Percentiles rank a stretch among this genome's conserved stretches.
Conservation (phyloP, 176 grass and related monocot species). For the Rhynchospora breviuscula region DNA sequence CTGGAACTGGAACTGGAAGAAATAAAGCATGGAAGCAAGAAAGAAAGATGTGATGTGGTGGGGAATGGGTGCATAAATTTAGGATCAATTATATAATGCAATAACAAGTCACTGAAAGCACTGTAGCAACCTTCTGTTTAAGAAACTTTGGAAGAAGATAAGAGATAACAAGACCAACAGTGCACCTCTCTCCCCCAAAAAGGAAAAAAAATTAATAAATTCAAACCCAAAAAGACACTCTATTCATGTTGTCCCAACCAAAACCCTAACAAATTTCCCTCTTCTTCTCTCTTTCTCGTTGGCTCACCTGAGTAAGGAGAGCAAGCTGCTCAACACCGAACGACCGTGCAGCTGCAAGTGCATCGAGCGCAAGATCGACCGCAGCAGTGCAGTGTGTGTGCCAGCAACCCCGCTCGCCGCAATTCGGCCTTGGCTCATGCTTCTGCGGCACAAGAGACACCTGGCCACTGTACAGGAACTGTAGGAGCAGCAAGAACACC, state of each 20-base stretch:
- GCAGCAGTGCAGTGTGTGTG: conserved; percentile 97
- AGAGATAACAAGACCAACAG: conserved; percentile 17
- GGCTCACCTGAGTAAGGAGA: conserved; percentile 74
- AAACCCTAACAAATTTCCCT: conserved; percentile 16
- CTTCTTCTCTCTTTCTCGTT: not conserved
- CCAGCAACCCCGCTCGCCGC: conserved; percentile 88
- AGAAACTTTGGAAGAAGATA: conserved; percentile 19
- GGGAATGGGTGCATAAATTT: not conserved
- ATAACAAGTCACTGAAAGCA: not conserved
- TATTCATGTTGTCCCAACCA: not conserved
- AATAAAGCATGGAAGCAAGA: conserved; percentile 6
- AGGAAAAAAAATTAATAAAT: not conserved
- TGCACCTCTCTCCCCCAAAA: not conserved
- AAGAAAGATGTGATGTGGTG: conserved; percentile 22
- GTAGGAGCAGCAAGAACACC: conserved; percentile 91
- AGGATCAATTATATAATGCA: conserved; percentile 26
- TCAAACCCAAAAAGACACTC: not conserved
- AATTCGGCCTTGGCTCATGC: conserved; percentile 71
- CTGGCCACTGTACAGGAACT: conserved; percentile 99
- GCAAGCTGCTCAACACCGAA: conserved; percentile 95
- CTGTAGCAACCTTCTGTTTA: conserved; percentile 26
- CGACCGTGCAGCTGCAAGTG: conserved; percentile 68
- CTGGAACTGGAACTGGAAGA: not conserved
- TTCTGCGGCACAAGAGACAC: conserved; percentile 97
- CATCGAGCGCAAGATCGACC: conserved; percentile 93